Evolutionary conservation across 495 filamentous ascomycete species (phyloP).

Genomic region (Xylaria acuta): DNA sequence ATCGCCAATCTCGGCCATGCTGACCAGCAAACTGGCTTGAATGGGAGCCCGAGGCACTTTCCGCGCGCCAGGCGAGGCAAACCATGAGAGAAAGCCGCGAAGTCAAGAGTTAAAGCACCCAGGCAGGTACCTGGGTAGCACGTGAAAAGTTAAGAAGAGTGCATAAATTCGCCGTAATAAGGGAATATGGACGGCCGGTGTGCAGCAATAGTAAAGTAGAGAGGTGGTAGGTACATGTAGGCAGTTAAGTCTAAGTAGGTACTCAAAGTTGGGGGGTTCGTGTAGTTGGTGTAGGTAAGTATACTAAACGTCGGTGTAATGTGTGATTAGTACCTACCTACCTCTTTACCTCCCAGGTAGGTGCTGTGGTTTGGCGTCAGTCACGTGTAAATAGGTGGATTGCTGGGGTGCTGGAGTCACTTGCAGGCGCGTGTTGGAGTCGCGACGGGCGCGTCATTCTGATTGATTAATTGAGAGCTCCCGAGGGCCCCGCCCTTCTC

Average conservation of each 20-base stretch:
- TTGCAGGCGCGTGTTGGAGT: not conserved
- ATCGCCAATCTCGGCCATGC: constrained; percentile 31
- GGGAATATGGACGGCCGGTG: not conserved
- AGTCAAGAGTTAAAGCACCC: not conserved
- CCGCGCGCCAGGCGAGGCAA: not conserved
- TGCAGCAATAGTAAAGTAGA: not conserved
- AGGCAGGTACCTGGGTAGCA: not conserved
- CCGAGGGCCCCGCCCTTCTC: not conserved
- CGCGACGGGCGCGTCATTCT: constrained; percentile 21
- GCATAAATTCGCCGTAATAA: not conserved
- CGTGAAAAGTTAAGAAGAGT: not conserved
- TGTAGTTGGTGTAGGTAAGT: not conserved
- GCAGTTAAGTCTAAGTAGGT: not conserved
- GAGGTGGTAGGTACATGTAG: not conserved
- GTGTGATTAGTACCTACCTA: no score
- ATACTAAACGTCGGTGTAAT: not conserved
- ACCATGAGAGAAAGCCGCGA: not conserved
- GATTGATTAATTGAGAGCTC: not conserved
- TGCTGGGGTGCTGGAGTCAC: not conserved
- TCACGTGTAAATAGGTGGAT: not conserved
- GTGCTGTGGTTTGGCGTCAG: not conserved
- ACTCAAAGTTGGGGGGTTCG: not conserved
- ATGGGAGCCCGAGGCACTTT: constrained; percentile 18
- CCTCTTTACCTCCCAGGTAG: no score
- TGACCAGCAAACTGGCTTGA: constrained; percentile 6